Evolutionary conservation across 805 yeast genomes (phyloP).

Genomic region (Candida awuae): DNA sequence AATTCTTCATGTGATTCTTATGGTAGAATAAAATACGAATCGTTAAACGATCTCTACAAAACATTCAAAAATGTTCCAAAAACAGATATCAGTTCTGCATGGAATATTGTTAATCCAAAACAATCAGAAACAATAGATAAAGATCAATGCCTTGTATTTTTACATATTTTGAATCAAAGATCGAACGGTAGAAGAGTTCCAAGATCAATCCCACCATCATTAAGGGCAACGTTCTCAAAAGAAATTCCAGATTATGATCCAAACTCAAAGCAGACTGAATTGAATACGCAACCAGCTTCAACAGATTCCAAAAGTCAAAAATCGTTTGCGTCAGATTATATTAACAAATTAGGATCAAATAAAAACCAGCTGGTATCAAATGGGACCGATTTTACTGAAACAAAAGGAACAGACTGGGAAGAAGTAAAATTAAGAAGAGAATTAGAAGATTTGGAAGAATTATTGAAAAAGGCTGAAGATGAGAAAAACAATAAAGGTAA

Average conservation of each 20-base stretch:
- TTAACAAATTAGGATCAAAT: conserved; percentile 49
- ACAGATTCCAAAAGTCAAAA: conserved; percentile 22
- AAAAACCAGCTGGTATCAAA: conserved; percentile 14
- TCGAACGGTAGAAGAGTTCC: conserved; percentile 76
- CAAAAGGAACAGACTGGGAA: conserved; percentile 87
- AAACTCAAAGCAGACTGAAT: conserved; percentile 44
- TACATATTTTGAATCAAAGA: conserved; percentile 87
- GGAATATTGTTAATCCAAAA: conserved; percentile 93
- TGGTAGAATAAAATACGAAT: conserved; percentile 72
- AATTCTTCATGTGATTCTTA: conserved; percentile 63
- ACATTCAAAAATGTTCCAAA: conserved; percentile 69
- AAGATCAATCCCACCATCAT: conserved; percentile 85
- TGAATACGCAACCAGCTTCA: conserved; percentile 15
- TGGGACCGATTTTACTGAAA: conserved; percentile 67
- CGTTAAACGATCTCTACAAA: conserved; percentile 59
- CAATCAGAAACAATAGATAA: conserved; percentile 81
- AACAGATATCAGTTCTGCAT: conserved; percentile 79
- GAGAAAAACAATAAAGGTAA: conserved; percentile 33
- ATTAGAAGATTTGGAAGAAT: conserved; percentile 63
- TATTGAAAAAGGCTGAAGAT: conserved; percentile 48
- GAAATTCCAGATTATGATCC: conserved; percentile 69
- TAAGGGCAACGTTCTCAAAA: conserved; percentile 86
- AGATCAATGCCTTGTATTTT: conserved; percentile 82
- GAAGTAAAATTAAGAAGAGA: conserved; percentile 76
- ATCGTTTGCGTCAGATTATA: conserved; percentile 47